Evolutionary conservation across 2,329 filamentous ascomycete species (phyloP).

Genomic region (Cercospora sp.): DNA sequence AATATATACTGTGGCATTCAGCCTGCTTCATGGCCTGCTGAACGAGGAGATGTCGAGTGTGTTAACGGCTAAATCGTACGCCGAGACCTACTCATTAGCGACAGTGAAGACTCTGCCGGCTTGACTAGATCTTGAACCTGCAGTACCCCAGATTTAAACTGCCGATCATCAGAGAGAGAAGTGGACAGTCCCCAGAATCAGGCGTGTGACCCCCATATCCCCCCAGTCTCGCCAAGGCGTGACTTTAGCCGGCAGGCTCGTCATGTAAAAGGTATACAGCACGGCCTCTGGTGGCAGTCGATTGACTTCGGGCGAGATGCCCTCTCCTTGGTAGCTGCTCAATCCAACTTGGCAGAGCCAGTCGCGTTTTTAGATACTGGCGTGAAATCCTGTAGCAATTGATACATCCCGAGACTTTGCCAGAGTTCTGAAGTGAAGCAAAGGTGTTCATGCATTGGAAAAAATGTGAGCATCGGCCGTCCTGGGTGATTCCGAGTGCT

Average conservation of each 20-base stretch:
- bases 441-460: no score
- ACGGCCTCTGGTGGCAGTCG: no score
- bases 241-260: conserved; percentile 1
- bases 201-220: neutral
- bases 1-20: neutral
- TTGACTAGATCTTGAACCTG: neutral
- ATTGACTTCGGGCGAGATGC: no score
- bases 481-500: no score
- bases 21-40: neutral
- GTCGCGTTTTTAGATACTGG: no score
- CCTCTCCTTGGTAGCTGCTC: no score
- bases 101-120: neutral
- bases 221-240: neutral
- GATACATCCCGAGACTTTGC: no score
- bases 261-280: no score
- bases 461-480: no score
- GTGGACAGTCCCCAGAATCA: neutral
- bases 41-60: neutral
- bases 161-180: neutral
- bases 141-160: neutral
- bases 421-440: no score
- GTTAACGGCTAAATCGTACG: neutral
- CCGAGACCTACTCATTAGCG: neutral
- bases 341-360: no score
- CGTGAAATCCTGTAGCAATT: no score